Base-by-base conservation (phyloP, 2,329 filamentous ascomycete genomes). In the Cadophora gregata region DNA sequence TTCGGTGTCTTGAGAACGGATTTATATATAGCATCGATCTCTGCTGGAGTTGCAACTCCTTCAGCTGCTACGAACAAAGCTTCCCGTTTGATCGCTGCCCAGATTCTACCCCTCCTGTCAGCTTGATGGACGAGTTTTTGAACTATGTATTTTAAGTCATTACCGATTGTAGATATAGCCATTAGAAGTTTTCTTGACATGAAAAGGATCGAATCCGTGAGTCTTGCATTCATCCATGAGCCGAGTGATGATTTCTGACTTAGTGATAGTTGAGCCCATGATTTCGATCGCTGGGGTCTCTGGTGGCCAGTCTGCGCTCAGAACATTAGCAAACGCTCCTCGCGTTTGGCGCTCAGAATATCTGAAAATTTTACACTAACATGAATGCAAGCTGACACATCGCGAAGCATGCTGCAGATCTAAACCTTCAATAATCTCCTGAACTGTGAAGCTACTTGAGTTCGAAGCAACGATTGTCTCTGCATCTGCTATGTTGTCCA, bases 401-500 rank as follows among this genome's bases (percentile, higher is more conserved):
- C 81, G 73, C 0, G 73, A 68, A 6, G 73, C 70, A 33, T 80
- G 70, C 47, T 73, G 77, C 10, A 83, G 63, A 0, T 68, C 69
- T 21, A 82, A 55, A 0, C 75, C 77, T 1, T 79, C 72, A 0
- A 82, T 67, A n/a, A 83, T 81, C 65, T 83, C 81, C 0, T 74
- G 73, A 24, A 81, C 81, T 3, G 78, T 77, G 66, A 81, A 82
- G 58, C 81, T 83, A 69, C 81, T 83, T 0, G 82, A 83, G 63
- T 83, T 83, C 0, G 81, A 82, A 0, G 81, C 81, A 62, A 83
- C 78, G 9, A 82, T 80, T 0, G 78, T 78, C 0, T 77, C 73
- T 0, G 72, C 63, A 0, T 74, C 69, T 0, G 81, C 77, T 1
- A 79, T 59, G 1, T 73, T 66, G 68, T 83, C 81, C 4, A 83